These are phyloP conservation scores for Ceratopteris richardii DNA, from an alignment of 75 land plant species.

Conservation along the genomic window DNA sequence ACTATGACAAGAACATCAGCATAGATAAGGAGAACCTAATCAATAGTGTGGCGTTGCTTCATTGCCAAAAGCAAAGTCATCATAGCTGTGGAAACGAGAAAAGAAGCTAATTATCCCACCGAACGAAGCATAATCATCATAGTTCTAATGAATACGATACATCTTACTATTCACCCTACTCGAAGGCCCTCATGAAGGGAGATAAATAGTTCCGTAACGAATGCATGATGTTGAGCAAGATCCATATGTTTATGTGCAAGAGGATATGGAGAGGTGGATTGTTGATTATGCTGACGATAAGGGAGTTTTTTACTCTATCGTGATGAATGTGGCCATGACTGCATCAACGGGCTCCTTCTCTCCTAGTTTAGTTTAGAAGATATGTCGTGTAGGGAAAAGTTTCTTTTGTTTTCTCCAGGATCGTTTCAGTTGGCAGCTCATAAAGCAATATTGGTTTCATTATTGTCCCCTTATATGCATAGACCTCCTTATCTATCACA, in stretches of 20 bases:
- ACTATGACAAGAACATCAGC: too few relatives aligned
- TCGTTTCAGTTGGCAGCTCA: conserved; percentile 81
- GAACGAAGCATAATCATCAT: too few relatives aligned
- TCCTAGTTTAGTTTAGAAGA: conserved; percentile 14
- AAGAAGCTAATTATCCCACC: too few relatives aligned
- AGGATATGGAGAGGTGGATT: neutral
- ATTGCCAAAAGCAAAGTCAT: too few relatives aligned
- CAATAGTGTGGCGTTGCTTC: too few relatives aligned
- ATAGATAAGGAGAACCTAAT: too few relatives aligned
- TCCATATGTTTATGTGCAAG: too few relatives aligned
- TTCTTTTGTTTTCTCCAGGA: conserved; percentile 19
- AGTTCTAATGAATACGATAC: neutral
- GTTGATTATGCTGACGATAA: neutral
- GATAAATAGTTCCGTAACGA: too few relatives aligned
- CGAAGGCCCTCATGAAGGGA: too few relatives aligned
- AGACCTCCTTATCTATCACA: conserved; percentile 65
- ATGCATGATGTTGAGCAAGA: too few relatives aligned
- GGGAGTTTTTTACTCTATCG: conserved; percentile 50
- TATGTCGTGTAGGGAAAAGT: conserved; percentile 12
- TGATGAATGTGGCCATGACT: conserved; percentile 51
- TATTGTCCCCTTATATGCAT: conserved; percentile 56
- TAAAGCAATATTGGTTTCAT: conserved; percentile 64
- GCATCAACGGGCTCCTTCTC: conserved; percentile 46
- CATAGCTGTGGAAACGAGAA: too few relatives aligned
- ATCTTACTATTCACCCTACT: too few relatives aligned